A percentile compares a stretch with the other conserved stretches of the same genome.
phyloP scores from a whole-genome alignment of 177 flowering plant genomes.

The Vitis hybrid region DNA sequence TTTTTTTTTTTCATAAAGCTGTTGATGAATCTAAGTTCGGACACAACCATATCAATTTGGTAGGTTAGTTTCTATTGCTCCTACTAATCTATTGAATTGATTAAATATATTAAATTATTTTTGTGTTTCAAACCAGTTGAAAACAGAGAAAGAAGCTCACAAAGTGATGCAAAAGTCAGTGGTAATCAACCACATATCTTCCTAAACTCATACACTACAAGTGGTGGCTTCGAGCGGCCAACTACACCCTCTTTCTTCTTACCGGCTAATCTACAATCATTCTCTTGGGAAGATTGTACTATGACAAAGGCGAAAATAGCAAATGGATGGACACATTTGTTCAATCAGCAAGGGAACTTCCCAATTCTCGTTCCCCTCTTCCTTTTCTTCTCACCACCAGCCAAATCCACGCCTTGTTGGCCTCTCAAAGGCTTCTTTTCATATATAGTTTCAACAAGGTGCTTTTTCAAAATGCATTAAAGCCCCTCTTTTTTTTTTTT shows the following conservation, averaged over 20 bases:
- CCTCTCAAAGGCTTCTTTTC: too few relatives aligned
- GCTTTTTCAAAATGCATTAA: too few relatives aligned
- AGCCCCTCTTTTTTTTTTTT: too few relatives aligned
- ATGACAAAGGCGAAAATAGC: constrained; percentile 34
- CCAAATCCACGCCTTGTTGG: not conserved
- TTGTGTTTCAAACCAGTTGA: not conserved
- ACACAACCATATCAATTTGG: too few relatives aligned
- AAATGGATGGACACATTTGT: constrained; percentile 34
- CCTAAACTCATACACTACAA: constrained; percentile 8
- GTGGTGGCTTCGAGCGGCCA: constrained; percentile 23
- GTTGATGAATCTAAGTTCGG: too few relatives aligned
- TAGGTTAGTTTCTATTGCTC: too few relatives aligned
- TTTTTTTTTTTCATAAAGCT: too few relatives aligned
- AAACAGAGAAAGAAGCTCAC: not conserved
- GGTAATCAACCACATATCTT: not conserved
- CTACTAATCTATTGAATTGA: too few relatives aligned
- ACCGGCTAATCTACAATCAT: constrained; percentile 27
- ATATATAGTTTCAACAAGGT: too few relatives aligned
- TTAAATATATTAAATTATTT: too few relatives aligned
- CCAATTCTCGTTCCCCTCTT: constrained; percentile 26
- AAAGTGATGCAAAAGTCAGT: not conserved
- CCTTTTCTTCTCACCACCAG: constrained; percentile 10
- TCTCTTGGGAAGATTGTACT: constrained; percentile 29
- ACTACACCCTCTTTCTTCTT: constrained; percentile 18
- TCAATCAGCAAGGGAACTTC: constrained; percentile 28